Conservation (phyloP, 2,329 filamentous ascomycete species). For the Basipetospora sp. region DNA sequence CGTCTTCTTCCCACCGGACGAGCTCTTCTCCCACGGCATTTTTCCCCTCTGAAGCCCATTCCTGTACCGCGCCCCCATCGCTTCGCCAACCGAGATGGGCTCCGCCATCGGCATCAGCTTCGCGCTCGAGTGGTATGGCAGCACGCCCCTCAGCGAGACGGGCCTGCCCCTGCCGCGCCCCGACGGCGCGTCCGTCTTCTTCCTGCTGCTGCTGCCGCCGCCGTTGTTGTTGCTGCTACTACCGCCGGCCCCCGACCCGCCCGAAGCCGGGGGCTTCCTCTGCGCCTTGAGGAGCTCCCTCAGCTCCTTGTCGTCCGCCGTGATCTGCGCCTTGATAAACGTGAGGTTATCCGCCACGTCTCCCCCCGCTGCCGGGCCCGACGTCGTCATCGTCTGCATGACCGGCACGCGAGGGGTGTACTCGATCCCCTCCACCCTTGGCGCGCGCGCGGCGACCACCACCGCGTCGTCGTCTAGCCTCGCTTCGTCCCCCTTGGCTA, state of each 20-base stretch:
- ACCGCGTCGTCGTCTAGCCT: slow-evolving; percentile 51
- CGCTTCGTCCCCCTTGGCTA: slow-evolving; percentile 56
- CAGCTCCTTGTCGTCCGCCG: slow-evolving; percentile 57
- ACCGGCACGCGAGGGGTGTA: slow-evolving; percentile 64
- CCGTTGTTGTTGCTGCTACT: no score
- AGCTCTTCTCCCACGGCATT: slow-evolving; percentile 1
- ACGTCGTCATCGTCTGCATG: slow-evolving; percentile 58
- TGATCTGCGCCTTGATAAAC: slow-evolving; percentile 77
- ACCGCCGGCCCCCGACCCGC: slow-evolving; percentile 16
- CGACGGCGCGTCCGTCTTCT: not conserved
- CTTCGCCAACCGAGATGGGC: slow-evolving; percentile 22
- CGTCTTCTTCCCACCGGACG: not conserved
- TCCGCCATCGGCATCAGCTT: slow-evolving; percentile 21
- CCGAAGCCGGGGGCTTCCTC: slow-evolving; percentile 13
- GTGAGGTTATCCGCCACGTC: slow-evolving; percentile 30
- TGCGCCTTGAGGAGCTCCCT: slow-evolving; percentile 52
- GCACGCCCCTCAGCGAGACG: slow-evolving; percentile 15
- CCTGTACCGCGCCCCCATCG: slow-evolving; percentile 12
- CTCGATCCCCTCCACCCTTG: slow-evolving; percentile 43
- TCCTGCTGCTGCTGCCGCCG: slow-evolving; percentile 6
- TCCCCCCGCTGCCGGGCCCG: slow-evolving; percentile 10
- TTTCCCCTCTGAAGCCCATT: slow-evolving; percentile 3
- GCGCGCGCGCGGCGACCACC: slow-evolving; percentile 41
- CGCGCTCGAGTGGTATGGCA: slow-evolving; percentile 23
- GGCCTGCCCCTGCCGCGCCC: slow-evolving; percentile 7